Evolutionary conservation across 2,329 filamentous ascomycete species (phyloP).

Genomic region (Chrysosporium queenslandicum): DNA sequence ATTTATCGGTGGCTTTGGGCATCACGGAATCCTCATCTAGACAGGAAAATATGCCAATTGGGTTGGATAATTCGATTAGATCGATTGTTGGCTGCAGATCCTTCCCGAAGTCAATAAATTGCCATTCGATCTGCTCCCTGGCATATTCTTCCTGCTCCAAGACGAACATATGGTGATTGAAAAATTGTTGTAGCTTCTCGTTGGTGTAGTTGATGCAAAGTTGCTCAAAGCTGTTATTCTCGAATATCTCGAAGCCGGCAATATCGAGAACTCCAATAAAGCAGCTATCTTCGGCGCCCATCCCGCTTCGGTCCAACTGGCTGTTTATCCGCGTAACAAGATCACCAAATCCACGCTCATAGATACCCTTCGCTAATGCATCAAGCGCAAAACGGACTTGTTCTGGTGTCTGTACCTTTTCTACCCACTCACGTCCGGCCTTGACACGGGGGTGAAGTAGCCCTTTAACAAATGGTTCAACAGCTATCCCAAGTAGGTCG

Average conservation of each 20-base stretch:
- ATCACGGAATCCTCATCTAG: slow-evolving; percentile 97
- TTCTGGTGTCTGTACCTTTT: slow-evolving; percentile 95
- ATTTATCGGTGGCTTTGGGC: slow-evolving; percentile 95
- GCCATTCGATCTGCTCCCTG: slow-evolving; percentile 96
- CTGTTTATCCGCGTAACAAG: slow-evolving; percentile 84
- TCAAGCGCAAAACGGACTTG: slow-evolving; percentile 86
- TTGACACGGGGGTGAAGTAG: slow-evolving; percentile 89
- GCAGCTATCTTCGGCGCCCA: slow-evolving; percentile 74
- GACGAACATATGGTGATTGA: slow-evolving; percentile 99
- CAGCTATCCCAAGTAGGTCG: slow-evolving; percentile 68
- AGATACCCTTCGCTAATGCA: slow-evolving; percentile 91
- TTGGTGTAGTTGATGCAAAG: slow-evolving; percentile 99
- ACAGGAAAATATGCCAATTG: slow-evolving; percentile 97
- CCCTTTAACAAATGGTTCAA: slow-evolving; percentile 78
- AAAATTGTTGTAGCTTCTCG: slow-evolving; percentile 97
- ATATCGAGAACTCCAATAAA: slow-evolving; percentile 99
- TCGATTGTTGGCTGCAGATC: slow-evolving; percentile 97
- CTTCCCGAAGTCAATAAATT: slow-evolving; percentile 97
- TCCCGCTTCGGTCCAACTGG: slow-evolving; percentile 76
- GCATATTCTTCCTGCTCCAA: slow-evolving; percentile 97
- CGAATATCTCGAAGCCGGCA: slow-evolving; percentile 97
- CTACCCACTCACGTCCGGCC: slow-evolving; percentile 93
- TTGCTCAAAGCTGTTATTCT: slow-evolving; percentile 96
- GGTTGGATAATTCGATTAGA: slow-evolving; percentile 88
- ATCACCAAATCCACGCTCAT: slow-evolving; percentile 90